phyloP scores from a whole-genome alignment of 2,329 filamentous ascomycete genomes.

The Penicillium sp. region DNA sequence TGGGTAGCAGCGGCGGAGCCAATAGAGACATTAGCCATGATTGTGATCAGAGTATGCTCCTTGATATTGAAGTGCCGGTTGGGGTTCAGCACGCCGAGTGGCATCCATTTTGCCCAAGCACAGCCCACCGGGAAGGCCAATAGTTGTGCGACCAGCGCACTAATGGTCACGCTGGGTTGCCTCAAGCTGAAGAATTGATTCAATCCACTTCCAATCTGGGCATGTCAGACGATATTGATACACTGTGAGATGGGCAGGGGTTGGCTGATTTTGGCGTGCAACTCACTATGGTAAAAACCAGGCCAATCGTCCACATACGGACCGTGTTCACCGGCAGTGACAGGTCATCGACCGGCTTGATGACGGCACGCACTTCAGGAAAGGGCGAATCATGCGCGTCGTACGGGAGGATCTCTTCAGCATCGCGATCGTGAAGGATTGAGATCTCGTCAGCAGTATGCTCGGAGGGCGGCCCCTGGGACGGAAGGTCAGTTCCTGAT shows the following conservation, averaged over 20 bases:
- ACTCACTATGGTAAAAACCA: conserved; percentile 39
- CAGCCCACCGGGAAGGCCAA: conserved; percentile 47
- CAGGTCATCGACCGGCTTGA: conserved; percentile 33
- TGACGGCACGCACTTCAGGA: conserved; percentile 40
- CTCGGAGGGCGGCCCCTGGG: conserved; percentile 16
- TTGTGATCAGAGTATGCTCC: conserved; percentile 46
- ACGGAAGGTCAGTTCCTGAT: too few species aligned
- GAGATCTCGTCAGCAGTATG: conserved; percentile 14
- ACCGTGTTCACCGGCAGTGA: conserved; percentile 34
- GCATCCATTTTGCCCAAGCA: conserved; percentile 39
- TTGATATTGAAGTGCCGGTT: conserved; percentile 41
- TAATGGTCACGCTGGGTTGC: conserved; percentile 41
- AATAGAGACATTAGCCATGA: conserved; percentile 50
- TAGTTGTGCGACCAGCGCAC: conserved; percentile 42
- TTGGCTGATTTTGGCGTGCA: neutral
- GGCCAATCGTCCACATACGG: conserved; percentile 40
- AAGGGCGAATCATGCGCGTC: conserved; percentile 41
- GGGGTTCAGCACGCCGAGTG: conserved; percentile 44
- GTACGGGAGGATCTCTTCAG: conserved; percentile 33
- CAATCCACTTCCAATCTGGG: conserved; percentile 38
- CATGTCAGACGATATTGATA: neutral
- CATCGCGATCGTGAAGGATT: conserved; percentile 34
- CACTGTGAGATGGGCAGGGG: neutral
- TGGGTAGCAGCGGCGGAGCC: conserved; percentile 43
- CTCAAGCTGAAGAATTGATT: conserved; percentile 42